These are phyloP conservation scores for Coccomyxa sp. DNA, from an alignment of 139 green algal genomes.

Conservation along the genomic window DNA sequence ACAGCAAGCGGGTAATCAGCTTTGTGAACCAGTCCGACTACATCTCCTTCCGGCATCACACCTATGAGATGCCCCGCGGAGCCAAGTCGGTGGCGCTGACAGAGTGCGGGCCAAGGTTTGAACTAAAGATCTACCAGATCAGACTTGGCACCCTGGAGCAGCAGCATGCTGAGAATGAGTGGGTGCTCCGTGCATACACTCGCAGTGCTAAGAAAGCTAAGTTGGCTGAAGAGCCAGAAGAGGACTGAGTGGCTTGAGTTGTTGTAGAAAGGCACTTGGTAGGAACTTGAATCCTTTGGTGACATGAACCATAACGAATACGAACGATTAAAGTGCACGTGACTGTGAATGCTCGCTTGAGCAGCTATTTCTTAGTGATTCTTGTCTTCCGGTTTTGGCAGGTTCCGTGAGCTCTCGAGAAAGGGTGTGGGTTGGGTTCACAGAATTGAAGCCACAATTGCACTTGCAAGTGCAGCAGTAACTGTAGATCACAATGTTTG, in stretches of 20 bases:
- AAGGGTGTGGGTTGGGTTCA: background rate
- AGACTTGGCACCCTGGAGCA: constrained; percentile 85
- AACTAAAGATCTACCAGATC: constrained; percentile 86
- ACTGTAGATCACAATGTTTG: background rate
- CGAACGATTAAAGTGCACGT: background rate
- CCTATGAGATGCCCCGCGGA: constrained; percentile 74
- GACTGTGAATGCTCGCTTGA: background rate
- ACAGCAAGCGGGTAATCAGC: constrained; percentile 87
- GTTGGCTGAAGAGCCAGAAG: constrained; percentile 29
- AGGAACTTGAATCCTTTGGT: background rate
- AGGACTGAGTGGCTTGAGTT: background rate
- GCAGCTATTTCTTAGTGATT: background rate
- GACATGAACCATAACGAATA: background rate
- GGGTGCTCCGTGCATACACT: constrained; percentile 69
- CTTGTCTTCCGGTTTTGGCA: background rate
- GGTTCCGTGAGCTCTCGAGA: background rate
- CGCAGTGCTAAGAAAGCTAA: constrained; percentile 68
- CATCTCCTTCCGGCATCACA: constrained; percentile 92
- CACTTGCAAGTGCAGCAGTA: background rate
- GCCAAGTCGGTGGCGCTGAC: constrained; percentile 66
- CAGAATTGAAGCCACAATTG: too few relatives aligned
- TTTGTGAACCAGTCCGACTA: constrained; percentile 87
- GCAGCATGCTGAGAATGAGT: constrained; percentile 76
- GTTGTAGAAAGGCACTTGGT: background rate
- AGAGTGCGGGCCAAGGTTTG: constrained; percentile 77